phyloP scores from a whole-genome alignment of 371 early-diverging fungal genomes.

The Apophysomyces variabilis region DNA sequence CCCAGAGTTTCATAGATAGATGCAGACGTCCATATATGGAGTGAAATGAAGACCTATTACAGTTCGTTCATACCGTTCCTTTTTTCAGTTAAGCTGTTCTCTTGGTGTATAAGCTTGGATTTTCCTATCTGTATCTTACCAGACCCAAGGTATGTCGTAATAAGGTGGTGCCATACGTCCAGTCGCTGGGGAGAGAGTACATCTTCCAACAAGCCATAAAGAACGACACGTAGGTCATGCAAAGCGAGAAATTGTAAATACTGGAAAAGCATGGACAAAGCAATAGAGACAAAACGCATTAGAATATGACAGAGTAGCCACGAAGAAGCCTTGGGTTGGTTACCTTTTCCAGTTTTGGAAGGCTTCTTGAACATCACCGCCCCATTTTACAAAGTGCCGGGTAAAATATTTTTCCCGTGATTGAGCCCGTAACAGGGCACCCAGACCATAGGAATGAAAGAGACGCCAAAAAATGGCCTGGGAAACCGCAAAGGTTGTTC shows the following conservation, averaged over 20 bases:
- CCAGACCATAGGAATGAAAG: constrained; percentile 82
- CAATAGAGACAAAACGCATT: too few relatives aligned
- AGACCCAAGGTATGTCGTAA: constrained; percentile 79
- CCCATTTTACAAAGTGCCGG: constrained; percentile 91
- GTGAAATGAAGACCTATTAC: constrained; percentile 61
- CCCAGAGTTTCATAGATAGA: constrained; percentile 92
- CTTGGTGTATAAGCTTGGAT: background rate
- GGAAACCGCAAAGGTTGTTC: constrained; percentile 45
- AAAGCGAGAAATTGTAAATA: constrained; percentile 27
- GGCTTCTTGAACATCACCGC: constrained; percentile 84
- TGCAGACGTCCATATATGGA: constrained; percentile 88
- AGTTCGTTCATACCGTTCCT: background rate
- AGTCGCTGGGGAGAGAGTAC: constrained; percentile 72
- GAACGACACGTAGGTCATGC: constrained; percentile 89
- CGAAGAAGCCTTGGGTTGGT: background rate
- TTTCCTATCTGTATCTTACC: constrained; percentile 9
- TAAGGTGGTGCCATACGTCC: constrained; percentile 75
- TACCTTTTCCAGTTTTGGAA: constrained; percentile 92
- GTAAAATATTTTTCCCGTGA: constrained; percentile 82
- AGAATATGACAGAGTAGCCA: too few relatives aligned
- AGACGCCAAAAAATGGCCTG: constrained; percentile 91
- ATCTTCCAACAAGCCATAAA: constrained; percentile 72
- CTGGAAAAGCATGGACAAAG: background rate
- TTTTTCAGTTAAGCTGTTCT: too few relatives aligned
- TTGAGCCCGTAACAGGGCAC: constrained; percentile 77